Base-by-base conservation (phyloP, 371 early-diverging fungal genomes). In the Mortierella sp. region DNA sequence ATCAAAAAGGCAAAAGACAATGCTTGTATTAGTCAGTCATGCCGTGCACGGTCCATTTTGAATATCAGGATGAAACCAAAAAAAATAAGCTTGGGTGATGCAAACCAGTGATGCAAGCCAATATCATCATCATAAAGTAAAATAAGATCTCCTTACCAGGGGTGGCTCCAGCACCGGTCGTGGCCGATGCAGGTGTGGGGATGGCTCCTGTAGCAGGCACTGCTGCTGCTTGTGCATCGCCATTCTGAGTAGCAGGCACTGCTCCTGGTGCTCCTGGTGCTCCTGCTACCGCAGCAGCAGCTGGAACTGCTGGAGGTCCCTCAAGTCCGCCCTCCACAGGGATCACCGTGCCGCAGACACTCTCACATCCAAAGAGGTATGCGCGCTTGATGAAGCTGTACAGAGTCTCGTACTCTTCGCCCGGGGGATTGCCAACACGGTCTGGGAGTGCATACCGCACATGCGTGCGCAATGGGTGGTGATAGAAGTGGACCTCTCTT, bases 261-360 rank as follows among this genome's bases (percentile, higher is more conserved):
- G 45, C 45, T 22, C 43, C 69, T 14, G 58, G 64, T 45, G 64
- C 47, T 37, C 26, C 24, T 2, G 67, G 40, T 53, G 67, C 53
- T n/a, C n/a, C n/a, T 39, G 64, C 72, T 34, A 61, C 53, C 39
- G 73, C 61, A 1, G 72, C 64, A 11, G 52, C 66, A 6, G 73
- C 45, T 5, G 77, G 37, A 31, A 72, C 63, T 16, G 52, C 37
- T 19, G 71, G 74, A 7, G 67, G 64, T 4, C 64, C 74, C n/a
- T 81, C 82, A 26, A 81, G 47, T 41, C 82, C 82, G 34, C 82
- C 82, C 34, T 81, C 82, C 29, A 81, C 82, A 4, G 82, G 82
- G 44, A 81, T 81, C 4, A 81, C 82, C 14, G 82, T 81, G 24
- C 82, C 82, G 58, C 82, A 81, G 45, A 81, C 82, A 22, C 77